These are phyloP conservation scores for Pythium rishiriense DNA, from an alignment of 352 stramenopile genomes.

Conservation along the genomic window DNA sequence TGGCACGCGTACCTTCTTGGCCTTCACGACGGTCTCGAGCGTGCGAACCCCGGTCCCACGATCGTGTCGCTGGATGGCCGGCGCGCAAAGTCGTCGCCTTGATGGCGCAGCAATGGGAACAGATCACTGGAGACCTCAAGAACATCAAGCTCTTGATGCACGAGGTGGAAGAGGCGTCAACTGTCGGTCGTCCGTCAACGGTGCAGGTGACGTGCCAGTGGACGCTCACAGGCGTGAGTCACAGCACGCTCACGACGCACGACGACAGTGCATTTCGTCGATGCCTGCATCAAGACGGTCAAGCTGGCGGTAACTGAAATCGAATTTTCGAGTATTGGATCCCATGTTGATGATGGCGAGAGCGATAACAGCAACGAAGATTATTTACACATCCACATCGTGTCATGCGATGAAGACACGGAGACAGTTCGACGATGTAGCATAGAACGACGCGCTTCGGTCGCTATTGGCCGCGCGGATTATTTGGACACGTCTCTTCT, in stretches of 20 bases:
- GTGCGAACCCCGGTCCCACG: background rate
- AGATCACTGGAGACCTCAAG: background rate
- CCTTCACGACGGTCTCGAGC: constrained; percentile 25
- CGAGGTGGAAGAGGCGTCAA: background rate
- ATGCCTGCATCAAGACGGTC: background rate
- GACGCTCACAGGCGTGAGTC: background rate
- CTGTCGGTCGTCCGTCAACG: background rate
- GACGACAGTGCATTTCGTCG: background rate
- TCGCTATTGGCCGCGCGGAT: constrained; percentile 53
- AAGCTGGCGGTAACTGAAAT: background rate
- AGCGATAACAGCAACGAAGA: background rate
- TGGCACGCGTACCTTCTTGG: constrained; percentile 38
- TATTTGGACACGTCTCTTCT: constrained; percentile 70
- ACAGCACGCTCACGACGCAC: background rate
- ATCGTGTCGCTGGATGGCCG: background rate
- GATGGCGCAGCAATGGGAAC: background rate
- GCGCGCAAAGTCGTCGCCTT: background rate
- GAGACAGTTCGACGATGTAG: constrained; percentile 1
- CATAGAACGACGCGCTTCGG: background rate
- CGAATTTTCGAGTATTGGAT: background rate
- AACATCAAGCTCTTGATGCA: background rate
- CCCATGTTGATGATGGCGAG: background rate
- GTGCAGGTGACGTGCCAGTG: background rate
- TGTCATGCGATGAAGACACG: background rate
- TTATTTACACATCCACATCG: background rate